Evolutionary conservation across 768 basidiomycete genomes (phyloP).

Genomic region (Pleurotus salmoneostramineus): DNA sequence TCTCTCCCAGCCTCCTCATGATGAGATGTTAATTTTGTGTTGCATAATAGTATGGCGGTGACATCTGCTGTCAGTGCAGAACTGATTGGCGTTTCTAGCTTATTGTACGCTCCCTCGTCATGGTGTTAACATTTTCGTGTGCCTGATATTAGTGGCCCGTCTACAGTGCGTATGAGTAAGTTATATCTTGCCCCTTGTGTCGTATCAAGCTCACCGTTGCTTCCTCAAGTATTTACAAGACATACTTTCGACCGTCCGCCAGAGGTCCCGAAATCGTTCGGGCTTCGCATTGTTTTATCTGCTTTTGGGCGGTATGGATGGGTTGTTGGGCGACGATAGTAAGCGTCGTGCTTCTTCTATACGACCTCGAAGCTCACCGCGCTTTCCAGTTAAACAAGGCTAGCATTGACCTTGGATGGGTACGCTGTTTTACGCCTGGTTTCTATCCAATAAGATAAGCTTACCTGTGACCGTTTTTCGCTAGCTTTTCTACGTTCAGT

Average conservation of each 20-base stretch:
- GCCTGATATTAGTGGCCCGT: too few relatives aligned
- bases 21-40: too few relatives aligned
- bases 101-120: conserved; percentile 29
- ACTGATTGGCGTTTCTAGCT: conserved; percentile 38
- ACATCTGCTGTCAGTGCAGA: conserved; percentile 43
- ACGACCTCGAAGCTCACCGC: background rate
- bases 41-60: conserved; percentile 35
- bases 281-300: conserved; percentile 34
- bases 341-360: conserved; percentile 4
- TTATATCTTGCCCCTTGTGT: background rate
- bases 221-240: conserved; percentile 27
- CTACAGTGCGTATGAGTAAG: conserved; percentile 43
- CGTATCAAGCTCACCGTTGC: background rate
- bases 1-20: too few relatives aligned
- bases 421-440: conserved; percentile 15
- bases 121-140: background rate
- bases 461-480: background rate
- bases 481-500: conserved; percentile 44
- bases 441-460: background rate
- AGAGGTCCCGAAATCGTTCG: conserved; percentile 35
- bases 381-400: conserved; percentile 34
- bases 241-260: conserved; percentile 33
- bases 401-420: conserved; percentile 44
- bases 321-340: conserved; percentile 37
- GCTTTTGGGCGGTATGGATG: conserved; percentile 41